Conservation (phyloP, 1,139 yeast species). For the Hyphopichia buzzinii region DNA sequence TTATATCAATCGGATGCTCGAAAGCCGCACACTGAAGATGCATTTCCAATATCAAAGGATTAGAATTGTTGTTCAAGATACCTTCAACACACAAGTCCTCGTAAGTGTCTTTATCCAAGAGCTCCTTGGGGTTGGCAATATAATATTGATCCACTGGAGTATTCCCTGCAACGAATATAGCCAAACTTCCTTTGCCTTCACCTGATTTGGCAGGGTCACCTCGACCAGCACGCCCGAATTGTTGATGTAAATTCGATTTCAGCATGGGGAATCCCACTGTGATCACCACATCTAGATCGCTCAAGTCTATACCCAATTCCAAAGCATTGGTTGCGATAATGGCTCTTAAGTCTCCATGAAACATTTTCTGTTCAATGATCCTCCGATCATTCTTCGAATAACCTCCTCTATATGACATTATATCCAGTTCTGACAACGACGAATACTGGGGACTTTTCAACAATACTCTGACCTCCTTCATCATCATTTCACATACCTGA, state of each 20-base stretch:
- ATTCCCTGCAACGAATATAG: conserved; percentile 78
- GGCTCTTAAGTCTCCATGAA: conserved; percentile 77
- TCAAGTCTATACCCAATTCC: conserved; percentile 93
- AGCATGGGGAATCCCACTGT: conserved; percentile 91
- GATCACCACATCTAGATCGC: conserved; percentile 85
- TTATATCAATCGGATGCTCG: conserved; percentile 63
- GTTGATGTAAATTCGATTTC: conserved; percentile 86
- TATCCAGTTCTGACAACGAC: conserved; percentile 50
- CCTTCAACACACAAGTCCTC: conserved; percentile 46
- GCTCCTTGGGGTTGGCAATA: conserved; percentile 63
- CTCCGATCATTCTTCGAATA: conserved; percentile 84
- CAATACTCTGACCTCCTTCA: conserved; percentile 70
- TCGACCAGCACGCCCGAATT: conserved; percentile 95
- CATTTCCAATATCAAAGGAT: conserved; percentile 55
- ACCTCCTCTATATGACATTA: conserved; percentile 95
- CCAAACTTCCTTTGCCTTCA: conserved; percentile 44
- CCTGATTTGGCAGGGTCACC: conserved; percentile 54
- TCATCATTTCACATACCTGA: conserved; percentile 78
- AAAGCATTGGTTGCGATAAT: conserved; percentile 93
- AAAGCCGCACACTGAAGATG: conserved; percentile 95
- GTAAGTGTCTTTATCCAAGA: conserved; percentile 44
- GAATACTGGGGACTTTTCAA: conserved; percentile 32
- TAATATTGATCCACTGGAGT: conserved; percentile 88
- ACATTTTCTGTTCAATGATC: conserved; percentile 85
- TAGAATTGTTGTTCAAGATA: conserved; percentile 33